Evolutionary conservation across 352 stramenopile genomes (phyloP), one percentile per base, ranked within the genome.

Genomic region (Globisporangium parvum): DNA sequence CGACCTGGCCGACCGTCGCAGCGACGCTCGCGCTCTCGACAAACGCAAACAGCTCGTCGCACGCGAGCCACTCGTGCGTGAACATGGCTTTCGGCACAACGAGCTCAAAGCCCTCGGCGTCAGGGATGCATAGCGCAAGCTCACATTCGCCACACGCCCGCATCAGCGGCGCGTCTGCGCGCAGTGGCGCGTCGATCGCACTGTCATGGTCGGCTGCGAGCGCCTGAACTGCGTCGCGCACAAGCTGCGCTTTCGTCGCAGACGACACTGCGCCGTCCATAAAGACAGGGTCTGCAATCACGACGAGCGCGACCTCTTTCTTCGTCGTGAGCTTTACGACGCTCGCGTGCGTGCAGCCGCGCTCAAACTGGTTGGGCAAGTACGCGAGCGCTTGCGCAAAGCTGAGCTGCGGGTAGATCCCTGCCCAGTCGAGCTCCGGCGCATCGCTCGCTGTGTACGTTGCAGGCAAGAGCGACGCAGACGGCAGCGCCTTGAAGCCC

Each of bases 321-420:
- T 45, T 55, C 1, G 46, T 20, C 0, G 33, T 55, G 9, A 69
- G 54, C 12, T 53, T 49, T 1, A 69, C 53, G 39, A 69, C 54
- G n/a, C 50, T 31, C 18, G 46, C 51, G n/a, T 24, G 39, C 15
- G 42, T 39, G 42, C 45, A 24, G 47, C 54, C 53, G 28, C 62
- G 62, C 15, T 69, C 62, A 39, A 64, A 69, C 50, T 69, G 62
- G 54, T 66, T 69, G 11, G 62, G 62, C 21, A 66, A 47, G 54
- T 69, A 69, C 48, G 53, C 53, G 37, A 69, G 12, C 18, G 62
- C 62, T 47, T 66, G 62, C 24, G 48, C 24, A n/a, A 69, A 57
- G 24, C 51, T 63, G 26, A 69, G 50, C 53, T 69, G 62, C 37
- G 62, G 62, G 50, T 69, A 69, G 23, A 69, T 58, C 1, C 57